Conservation (phyloP, 805 yeast species). For the Metschnikowia borealis region DNA sequence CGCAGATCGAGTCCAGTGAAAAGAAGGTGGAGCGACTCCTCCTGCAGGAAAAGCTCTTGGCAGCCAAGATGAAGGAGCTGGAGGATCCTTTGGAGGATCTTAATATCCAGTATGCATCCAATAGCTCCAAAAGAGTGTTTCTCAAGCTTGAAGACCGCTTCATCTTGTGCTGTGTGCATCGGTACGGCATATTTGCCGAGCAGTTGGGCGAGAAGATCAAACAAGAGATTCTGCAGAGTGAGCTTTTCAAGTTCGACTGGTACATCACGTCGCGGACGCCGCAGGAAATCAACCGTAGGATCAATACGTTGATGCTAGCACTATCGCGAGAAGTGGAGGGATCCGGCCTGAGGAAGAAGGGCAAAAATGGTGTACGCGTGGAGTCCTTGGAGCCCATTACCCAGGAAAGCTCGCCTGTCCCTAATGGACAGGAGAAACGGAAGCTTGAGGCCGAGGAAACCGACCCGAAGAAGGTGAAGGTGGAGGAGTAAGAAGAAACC, state of each 20-base stretch:
- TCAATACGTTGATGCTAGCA: conserved; percentile 62
- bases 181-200: conserved; percentile 59
- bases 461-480: conserved; percentile 8
- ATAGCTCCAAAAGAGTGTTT: conserved; percentile 71
- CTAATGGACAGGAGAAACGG: conserved; percentile 5
- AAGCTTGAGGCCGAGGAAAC: conserved; percentile 3
- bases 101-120: conserved; percentile 72
- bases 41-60: conserved; percentile 54
- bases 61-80: conserved; percentile 48
- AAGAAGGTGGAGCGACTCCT: conserved; percentile 54
- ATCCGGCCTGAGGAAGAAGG: conserved; percentile 54
- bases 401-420: conserved; percentile 15
- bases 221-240: conserved; percentile 57
- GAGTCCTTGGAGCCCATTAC: conserved; percentile 37
- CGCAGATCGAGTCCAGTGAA: conserved; percentile 73
- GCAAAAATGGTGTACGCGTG: conserved; percentile 18
- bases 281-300: conserved; percentile 67
- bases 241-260: conserved; percentile 69
- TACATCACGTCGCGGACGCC: conserved; percentile 66
- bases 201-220: conserved; percentile 61
- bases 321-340: conserved; percentile 59
- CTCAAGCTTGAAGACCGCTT: conserved; percentile 69
- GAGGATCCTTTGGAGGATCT: conserved; percentile 62
- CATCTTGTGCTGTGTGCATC: conserved; percentile 55
- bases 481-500: not conserved